Conservation (phyloP, 169 alveolate species). For the Babesia divergens region DNA sequence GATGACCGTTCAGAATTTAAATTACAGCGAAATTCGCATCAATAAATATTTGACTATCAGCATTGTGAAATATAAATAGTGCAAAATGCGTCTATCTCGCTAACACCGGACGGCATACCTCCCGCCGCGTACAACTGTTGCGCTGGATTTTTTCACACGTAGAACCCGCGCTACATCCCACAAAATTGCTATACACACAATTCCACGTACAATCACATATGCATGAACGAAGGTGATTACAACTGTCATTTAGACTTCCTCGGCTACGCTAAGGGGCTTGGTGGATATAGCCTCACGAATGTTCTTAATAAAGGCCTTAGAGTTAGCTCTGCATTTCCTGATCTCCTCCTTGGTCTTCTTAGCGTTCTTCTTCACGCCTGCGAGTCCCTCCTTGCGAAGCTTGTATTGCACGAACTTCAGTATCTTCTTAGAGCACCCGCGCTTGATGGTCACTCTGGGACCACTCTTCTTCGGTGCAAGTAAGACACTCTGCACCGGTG, state of each 20-base stretch:
- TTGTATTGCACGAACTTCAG: constrained; percentile 28
- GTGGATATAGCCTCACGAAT: constrained; percentile 31
- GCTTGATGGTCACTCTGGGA: not conserved
- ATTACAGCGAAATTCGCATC: no score
- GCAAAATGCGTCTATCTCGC: no score
- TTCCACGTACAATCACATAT: no score
- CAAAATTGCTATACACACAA: no score
- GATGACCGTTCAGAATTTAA: no score
- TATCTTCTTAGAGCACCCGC: constrained; percentile 20
- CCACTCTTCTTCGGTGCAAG: constrained; percentile 13
- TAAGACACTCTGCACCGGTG: constrained; percentile 85
- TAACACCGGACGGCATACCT: no score
- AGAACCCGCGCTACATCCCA: no score
- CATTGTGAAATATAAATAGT: no score
- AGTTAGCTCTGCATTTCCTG: constrained; percentile 31
- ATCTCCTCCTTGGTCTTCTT: constrained; percentile 24
- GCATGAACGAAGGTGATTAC: no score
- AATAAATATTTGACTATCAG: no score
- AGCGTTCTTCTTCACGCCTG: not conserved
- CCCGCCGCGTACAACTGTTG: no score
- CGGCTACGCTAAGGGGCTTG: constrained; percentile 21
- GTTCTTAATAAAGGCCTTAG: constrained; percentile 25
- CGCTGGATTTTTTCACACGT: no score
- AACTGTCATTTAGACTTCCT: not conserved
- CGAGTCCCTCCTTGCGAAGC: constrained; percentile 20